Evolutionary conservation across 371 early-diverging fungal genomes (phyloP).

Genomic region (Mycotypha africana): DNA sequence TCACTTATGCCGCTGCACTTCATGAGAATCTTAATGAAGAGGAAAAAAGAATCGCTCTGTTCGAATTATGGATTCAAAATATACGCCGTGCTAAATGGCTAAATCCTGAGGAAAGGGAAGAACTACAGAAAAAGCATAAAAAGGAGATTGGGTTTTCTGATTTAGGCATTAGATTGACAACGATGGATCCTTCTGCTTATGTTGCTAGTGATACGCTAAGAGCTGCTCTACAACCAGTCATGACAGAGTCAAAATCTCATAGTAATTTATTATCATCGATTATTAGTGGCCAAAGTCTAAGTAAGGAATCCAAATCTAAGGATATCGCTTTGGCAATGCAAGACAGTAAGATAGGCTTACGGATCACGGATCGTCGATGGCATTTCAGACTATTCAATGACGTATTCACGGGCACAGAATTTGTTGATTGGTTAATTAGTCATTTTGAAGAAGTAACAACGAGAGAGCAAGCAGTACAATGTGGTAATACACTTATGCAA

Average conservation of each 20-base stretch:
- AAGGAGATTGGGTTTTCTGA: conserved; percentile 34
- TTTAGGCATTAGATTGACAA: conserved; percentile 35
- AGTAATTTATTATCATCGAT: conserved; percentile 26
- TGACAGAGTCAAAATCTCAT: conserved; percentile 4
- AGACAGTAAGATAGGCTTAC: conserved; percentile 64
- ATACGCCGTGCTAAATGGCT: conserved; percentile 58
- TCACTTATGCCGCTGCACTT: conserved; percentile 8
- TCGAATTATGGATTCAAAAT: conserved; percentile 79
- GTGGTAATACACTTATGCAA: conserved; percentile 76
- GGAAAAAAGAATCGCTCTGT: conserved; percentile 82
- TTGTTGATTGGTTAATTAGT: conserved; percentile 86
- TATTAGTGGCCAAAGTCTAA: conserved; percentile 23
- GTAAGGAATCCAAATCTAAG: conserved; percentile 45
- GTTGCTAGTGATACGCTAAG: conserved; percentile 18
- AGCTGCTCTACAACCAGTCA: neutral
- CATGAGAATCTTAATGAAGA: conserved; percentile 78
- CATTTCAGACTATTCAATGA: conserved; percentile 73
- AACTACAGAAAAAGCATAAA: conserved; percentile 37
- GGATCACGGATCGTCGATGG: conserved; percentile 85
- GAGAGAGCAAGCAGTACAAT: conserved; percentile 77
- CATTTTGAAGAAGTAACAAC: conserved; percentile 76
- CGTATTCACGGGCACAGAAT: conserved; percentile 83
- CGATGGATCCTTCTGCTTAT: conserved; percentile 45
- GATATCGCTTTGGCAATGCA: conserved; percentile 75
- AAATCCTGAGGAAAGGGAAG: conserved; percentile 42